Evolutionary conservation across 169 alveolate genomes (phyloP), one percentile per base, ranked within the genome.

Genomic region (Perkinsus chesapeaki): DNA sequence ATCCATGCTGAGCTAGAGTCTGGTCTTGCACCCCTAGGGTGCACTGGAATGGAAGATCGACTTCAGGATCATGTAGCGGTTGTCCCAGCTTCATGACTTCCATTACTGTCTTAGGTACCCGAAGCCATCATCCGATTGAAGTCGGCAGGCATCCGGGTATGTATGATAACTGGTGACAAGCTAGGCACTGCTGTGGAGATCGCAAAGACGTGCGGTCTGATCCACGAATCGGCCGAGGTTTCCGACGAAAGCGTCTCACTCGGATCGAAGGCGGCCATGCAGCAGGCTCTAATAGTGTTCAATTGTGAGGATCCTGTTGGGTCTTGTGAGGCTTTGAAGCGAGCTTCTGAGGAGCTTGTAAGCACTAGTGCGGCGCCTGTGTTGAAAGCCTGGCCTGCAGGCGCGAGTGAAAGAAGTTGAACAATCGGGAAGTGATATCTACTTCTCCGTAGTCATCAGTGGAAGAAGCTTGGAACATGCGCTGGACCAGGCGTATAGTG

Each of bases 121-220:
- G 92, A 94, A 72, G 98, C 99, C 0, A 97, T 99, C 39, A 99
- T 98, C 94, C 95, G 98, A 72, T 94, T 99, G 47, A 97, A 99
- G 92, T 97, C 98, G 93, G 99, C 99, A 37, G 99, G 99, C 39
- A 98, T 99, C 39, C 97, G 98, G 95, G 97, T 98, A 0, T 99
- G 99, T 99, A 99, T 99, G 99, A 97, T 99, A n/a, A 99, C 99
- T 16, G 99, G 99, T 31, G 99, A 99, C 96, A 99, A 99, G 96
- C 98, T 99, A 36, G 99, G 99, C 96, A 99, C 99, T 3, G 99
- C 99, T 0, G 98, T 98, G 60, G 99, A 99, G 94, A 98, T 98
- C 94, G 99, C 99, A 19, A 98, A 98, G 39, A 97, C 99, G 36
- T 98, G 99, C 27, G 99, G 99, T 43, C 96, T 99, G 31, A 98